These are phyloP conservation scores for Vanrija sp. DNA, from an alignment of 1,284 basidiomycete genomes.

Conservation along the genomic window DNA sequence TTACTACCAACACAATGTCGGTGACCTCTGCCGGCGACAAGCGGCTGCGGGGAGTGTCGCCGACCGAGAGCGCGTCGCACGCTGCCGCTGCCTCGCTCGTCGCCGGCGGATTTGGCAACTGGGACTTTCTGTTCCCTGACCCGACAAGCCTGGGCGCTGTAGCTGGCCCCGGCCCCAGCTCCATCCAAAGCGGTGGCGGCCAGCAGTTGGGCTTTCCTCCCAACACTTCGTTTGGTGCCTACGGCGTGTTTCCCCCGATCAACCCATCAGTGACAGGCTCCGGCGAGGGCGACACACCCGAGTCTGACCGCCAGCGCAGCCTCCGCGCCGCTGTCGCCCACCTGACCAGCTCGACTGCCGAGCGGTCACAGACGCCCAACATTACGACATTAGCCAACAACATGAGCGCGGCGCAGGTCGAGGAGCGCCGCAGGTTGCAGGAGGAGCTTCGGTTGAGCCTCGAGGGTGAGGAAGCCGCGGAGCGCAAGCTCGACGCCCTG, in stretches of 20 bases:
- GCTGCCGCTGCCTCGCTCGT: not conserved
- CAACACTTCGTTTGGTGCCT: too few relatives aligned
- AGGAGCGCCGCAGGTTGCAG: constrained; percentile 28
- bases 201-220: too few relatives aligned
- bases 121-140: constrained; percentile 20
- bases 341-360: constrained; percentile 6
- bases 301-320: constrained; percentile 14
- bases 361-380: not conserved
- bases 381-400: constrained; percentile 10
- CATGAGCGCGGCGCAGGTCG: constrained; percentile 30
- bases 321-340: constrained; percentile 21
- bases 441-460: constrained; percentile 30
- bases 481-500: constrained; percentile 38
- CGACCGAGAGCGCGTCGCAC: not conserved
- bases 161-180: constrained; percentile 10
- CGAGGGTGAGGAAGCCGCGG: constrained; percentile 23
- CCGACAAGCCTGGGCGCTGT: constrained; percentile 1
- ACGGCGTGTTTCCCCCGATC: too few relatives aligned
- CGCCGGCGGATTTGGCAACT: constrained; percentile 3
- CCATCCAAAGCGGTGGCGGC: not conserved
- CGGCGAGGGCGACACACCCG: constrained; percentile 2
- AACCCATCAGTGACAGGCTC: not conserved
- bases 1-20: not conserved
- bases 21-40: constrained; percentile 2
- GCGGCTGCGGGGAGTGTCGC: not conserved